Conservation (phyloP, 805 yeast species). For the Clavispora fructus region DNA sequence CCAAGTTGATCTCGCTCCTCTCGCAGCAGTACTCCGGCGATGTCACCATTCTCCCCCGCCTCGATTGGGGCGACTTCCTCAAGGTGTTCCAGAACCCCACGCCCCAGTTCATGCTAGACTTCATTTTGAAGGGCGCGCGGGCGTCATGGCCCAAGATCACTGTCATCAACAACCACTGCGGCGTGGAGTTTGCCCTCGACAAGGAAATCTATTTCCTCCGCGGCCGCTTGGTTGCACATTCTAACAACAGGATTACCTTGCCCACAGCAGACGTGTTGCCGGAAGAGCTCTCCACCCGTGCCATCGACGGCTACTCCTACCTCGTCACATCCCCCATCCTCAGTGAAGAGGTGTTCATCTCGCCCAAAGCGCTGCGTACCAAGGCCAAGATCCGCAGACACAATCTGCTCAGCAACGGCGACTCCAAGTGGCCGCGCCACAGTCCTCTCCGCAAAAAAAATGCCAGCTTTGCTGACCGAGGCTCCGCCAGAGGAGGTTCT, state of each 20-base stretch:
- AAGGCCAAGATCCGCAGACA: not conserved
- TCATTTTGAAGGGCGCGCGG: conserved; percentile 75
- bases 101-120: conserved; percentile 63
- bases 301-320: not conserved
- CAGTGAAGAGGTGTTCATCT: not conserved
- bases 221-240: conserved; percentile 48
- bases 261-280: not conserved
- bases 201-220: conserved; percentile 65
- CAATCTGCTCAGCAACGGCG: conserved; percentile 1
- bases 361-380: not conserved
- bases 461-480: not conserved
- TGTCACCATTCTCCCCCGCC: conserved; percentile 83
- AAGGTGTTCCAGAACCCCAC: conserved; percentile 78
- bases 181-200: conserved; percentile 83
- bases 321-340: not conserved
- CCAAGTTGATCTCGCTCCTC: conserved; percentile 69
- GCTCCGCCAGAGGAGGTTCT: not conserved
- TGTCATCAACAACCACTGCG: conserved; percentile 81
- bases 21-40: conserved; percentile 91
- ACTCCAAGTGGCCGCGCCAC: not conserved
- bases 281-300: not conserved
- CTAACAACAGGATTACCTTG: conserved; percentile 12
- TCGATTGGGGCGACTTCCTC: conserved; percentile 51
- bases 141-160: conserved; percentile 94
- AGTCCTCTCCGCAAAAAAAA: not conserved